Conservation (phyloP, 202 grass and related monocot genomes). For the Cymbopogon flexuosus region DNA sequence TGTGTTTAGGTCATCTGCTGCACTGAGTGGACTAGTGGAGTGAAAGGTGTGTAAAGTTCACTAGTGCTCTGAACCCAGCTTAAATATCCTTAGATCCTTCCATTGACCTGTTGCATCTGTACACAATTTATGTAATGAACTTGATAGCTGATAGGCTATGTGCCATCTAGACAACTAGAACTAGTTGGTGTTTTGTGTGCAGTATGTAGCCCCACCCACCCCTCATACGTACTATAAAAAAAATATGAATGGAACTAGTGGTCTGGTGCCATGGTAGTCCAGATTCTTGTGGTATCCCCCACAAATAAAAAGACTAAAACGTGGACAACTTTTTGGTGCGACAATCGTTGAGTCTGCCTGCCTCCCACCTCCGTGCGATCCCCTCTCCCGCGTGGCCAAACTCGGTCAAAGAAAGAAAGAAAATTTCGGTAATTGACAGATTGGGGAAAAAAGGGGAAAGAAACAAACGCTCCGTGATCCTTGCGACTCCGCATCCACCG, state of each 20-base stretch:
- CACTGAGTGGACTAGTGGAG: not conserved
- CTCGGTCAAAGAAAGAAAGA: too few species aligned
- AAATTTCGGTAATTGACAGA: too few species aligned
- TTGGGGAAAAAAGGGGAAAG: too few species aligned
- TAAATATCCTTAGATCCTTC: not conserved
- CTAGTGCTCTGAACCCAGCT: not conserved
- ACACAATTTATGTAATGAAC: not conserved
- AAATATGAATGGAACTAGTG: not conserved
- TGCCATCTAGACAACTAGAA: not conserved
- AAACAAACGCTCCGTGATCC: too few species aligned
- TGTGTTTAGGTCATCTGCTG: not conserved
- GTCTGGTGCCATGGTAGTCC: not conserved
- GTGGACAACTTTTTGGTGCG: too few species aligned
- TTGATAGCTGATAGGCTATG: not conserved
- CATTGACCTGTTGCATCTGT: not conserved
- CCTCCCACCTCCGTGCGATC: too few species aligned
- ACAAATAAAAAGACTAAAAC: too few species aligned
- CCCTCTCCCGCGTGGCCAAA: too few species aligned
- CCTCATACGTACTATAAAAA: not conserved
- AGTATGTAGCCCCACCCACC: not conserved
- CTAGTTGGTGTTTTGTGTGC: not conserved
- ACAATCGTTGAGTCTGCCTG: too few species aligned
- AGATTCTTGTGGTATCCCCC: not conserved
- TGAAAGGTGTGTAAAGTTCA: conserved; percentile 6
- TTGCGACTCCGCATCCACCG: too few species aligned